A percentile compares a stretch with the other conserved stretches of the same genome.
These are phyloP conservation scores for Williopsis jadinii DNA, from an alignment of 1,139 yeast species.

Conservation along the genomic window DNA sequence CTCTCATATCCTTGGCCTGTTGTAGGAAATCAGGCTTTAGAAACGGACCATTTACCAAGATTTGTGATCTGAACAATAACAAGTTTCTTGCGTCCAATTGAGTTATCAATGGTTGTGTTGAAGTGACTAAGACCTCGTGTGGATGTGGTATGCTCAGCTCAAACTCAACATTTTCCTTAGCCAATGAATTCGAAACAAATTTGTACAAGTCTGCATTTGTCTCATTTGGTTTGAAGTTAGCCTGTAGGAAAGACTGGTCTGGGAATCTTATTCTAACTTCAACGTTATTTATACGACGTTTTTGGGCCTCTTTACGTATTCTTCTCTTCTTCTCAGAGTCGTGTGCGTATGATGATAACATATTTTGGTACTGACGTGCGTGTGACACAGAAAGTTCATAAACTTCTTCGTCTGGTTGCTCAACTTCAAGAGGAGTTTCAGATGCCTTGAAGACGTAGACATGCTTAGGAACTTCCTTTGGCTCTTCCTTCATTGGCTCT, in stretches of 20 bases:
- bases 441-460: constrained; percentile 18
- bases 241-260: constrained; percentile 42
- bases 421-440: constrained; percentile 4
- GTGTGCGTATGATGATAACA: constrained; percentile 34
- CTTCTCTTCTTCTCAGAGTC: constrained; percentile 26
- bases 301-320: constrained; percentile 10
- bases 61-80: constrained; percentile 22
- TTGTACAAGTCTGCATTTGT: constrained; percentile 34
- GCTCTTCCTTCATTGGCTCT: not conserved
- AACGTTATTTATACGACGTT: constrained; percentile 20
- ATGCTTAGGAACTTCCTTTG: constrained; percentile 15
- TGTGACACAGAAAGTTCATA: constrained; percentile 47
- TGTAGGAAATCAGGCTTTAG: constrained; percentile 27
- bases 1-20: constrained; percentile 29
- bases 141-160: constrained; percentile 40
- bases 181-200: constrained; percentile 23
- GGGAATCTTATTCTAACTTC: constrained; percentile 47
- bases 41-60: constrained; percentile 15
- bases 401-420: constrained; percentile 18
- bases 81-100: constrained; percentile 28
- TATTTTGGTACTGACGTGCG: constrained; percentile 44
- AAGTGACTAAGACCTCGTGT: constrained; percentile 22
- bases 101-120: constrained; percentile 15
- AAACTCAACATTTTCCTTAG: constrained; percentile 28
- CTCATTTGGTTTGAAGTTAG: constrained; percentile 34